phyloP scores from a whole-genome alignment of 2,329 filamentous ascomycete species.

The Xylariaceae sp. region DNA sequence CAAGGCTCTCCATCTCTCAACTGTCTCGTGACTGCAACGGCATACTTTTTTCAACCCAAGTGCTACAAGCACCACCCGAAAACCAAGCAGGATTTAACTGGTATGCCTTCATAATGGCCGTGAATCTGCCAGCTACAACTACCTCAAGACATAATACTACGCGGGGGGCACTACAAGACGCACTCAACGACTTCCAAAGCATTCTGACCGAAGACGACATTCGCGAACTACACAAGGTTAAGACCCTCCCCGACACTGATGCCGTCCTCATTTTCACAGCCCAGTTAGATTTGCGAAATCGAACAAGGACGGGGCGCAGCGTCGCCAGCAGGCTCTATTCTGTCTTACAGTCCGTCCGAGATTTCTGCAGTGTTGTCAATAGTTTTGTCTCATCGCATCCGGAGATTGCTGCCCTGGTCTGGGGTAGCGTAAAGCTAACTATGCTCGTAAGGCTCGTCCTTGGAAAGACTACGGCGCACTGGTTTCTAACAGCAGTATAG shows the following conservation, averaged over 20 bases:
- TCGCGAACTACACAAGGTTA: neutral
- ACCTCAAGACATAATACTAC: too few relatives aligned
- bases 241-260: neutral
- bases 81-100: too few relatives aligned
- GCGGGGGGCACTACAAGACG: neutral
- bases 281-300: neutral
- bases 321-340: neutral
- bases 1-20: too few relatives aligned
- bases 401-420: slow-evolving; percentile 48
- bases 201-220: neutral
- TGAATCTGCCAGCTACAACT: too few relatives aligned
- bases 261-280: neutral
- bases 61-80: too few relatives aligned
- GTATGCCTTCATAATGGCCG: too few relatives aligned
- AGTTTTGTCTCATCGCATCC: slow-evolving; percentile 47
- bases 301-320: neutral
- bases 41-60: too few relatives aligned
- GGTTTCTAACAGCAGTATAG: slow-evolving; percentile 29
- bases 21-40: too few relatives aligned
- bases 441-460: slow-evolving; percentile 43
- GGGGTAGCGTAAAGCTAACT: slow-evolving; percentile 52
- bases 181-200: neutral
- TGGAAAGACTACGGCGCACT: neutral
- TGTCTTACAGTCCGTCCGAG: slow-evolving; percentile 34
- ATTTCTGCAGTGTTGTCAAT: slow-evolving; percentile 47